Evolutionary conservation across 2,329 filamentous ascomycete genomes (phyloP).

Genomic region (Cladorrhinum sp.): DNA sequence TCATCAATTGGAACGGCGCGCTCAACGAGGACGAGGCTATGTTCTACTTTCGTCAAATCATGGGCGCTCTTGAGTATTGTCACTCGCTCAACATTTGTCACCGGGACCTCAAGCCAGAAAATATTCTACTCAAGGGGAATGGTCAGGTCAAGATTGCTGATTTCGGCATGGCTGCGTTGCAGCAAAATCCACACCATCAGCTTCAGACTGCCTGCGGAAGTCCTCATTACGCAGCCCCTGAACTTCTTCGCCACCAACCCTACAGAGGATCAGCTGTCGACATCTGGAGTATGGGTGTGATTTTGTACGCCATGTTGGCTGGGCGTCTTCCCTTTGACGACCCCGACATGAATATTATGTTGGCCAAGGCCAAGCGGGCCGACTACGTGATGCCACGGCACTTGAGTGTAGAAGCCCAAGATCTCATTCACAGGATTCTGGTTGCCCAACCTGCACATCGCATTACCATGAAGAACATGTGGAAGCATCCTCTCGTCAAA

Average conservation of each 20-base stretch:
- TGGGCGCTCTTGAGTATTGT: constrained; percentile 87
- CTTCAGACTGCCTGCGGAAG: constrained; percentile 91
- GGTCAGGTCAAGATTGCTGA: constrained; percentile 90
- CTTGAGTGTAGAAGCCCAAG: constrained; percentile 66
- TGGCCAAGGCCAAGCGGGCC: constrained; percentile 58
- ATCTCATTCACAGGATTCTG: constrained; percentile 77
- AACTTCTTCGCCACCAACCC: constrained; percentile 71
- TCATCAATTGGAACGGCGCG: constrained; percentile 71
- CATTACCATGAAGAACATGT: constrained; percentile 77
- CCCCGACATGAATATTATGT: constrained; percentile 58
- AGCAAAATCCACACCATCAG: constrained; percentile 73
- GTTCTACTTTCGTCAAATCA: constrained; percentile 86
- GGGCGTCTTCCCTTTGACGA: constrained; percentile 81
- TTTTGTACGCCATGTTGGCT: constrained; percentile 82
- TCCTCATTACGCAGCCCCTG: constrained; percentile 93
- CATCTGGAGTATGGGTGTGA: constrained; percentile 91
- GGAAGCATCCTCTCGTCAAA: constrained; percentile 79
- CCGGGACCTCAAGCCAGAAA: constrained; percentile 94
- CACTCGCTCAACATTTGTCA: constrained; percentile 95
- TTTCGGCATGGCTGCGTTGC: constrained; percentile 94
- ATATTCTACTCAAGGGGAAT: constrained; percentile 78
- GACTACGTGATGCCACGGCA: constrained; percentile 58
- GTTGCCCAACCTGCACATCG: constrained; percentile 73
- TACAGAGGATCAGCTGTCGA: constrained; percentile 87
- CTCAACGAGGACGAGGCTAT: constrained; percentile 77